phyloP scores from a whole-genome alignment of 768 basidiomycete species.

The Termitomyces sp. region DNA sequence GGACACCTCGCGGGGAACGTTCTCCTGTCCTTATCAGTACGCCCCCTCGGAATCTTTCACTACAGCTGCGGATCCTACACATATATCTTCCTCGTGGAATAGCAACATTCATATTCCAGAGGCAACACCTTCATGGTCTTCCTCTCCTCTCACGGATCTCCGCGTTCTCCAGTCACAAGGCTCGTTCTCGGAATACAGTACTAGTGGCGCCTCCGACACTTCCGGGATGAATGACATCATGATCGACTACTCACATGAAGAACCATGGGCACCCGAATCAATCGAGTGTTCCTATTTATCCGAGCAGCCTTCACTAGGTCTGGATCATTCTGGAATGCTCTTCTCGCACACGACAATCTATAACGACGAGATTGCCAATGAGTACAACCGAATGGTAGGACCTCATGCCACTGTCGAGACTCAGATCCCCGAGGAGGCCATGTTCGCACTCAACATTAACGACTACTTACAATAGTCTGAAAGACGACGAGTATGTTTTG shows the following conservation, averaged over 20 bases:
- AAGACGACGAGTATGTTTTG: not conserved
- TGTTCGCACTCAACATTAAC: constrained; percentile 22
- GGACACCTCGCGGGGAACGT: constrained; percentile 5
- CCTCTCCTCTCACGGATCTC: constrained; percentile 4
- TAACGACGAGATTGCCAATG: not conserved
- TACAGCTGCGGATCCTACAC: constrained; percentile 14
- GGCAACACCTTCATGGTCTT: constrained; percentile 1
- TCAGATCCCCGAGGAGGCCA: constrained; percentile 15
- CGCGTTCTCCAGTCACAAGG: not conserved
- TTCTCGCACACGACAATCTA: constrained; percentile 2
- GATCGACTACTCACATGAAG: not conserved
- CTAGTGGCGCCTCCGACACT: not conserved
- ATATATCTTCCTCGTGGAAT: constrained; percentile 37
- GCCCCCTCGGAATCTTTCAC: constrained; percentile 3
- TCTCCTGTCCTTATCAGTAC: not conserved
- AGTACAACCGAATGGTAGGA: constrained; percentile 5
- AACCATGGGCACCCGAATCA: constrained; percentile 2
- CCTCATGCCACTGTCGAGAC: not conserved
- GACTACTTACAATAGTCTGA: constrained; percentile 16
- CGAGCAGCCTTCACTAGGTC: not conserved
- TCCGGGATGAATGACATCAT: not conserved
- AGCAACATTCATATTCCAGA: constrained; percentile 17
- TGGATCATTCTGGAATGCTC: constrained; percentile 4
- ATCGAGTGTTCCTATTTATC: not conserved
- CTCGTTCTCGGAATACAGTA: not conserved